These are phyloP conservation scores for Metschnikowia drakensbergensis DNA, from an alignment of 805 yeast species.

Conservation along the genomic window DNA sequence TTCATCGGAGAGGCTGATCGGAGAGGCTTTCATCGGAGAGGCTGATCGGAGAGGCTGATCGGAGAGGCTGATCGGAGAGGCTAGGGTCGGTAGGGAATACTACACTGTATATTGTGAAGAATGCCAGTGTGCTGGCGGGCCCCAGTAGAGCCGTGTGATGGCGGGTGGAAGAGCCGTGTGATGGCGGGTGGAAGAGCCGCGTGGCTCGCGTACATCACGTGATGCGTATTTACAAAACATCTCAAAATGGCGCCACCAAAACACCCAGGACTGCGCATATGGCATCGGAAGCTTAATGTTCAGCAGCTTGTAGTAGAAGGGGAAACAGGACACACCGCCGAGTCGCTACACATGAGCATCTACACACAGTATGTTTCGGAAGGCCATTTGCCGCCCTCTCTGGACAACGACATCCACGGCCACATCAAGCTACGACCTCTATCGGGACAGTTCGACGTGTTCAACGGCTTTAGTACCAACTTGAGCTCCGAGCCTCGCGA, in stretches of 20 bases:
- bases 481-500: slow-evolving; percentile 4
- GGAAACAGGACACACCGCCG: too few relatives aligned
- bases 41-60: too few relatives aligned
- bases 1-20: too few relatives aligned
- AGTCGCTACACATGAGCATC: slow-evolving; percentile 27
- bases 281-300: not conserved
- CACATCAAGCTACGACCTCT: slow-evolving; percentile 23
- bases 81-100: too few relatives aligned
- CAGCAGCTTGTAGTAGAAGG: too few relatives aligned
- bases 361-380: slow-evolving; percentile 38
- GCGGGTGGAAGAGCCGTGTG: too few relatives aligned
- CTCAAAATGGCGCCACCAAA: not conserved
- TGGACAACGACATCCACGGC: slow-evolving; percentile 2
- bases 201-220: not conserved
- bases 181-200: too few relatives aligned
- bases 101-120: not conserved
- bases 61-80: too few relatives aligned
- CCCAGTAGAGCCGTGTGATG: too few relatives aligned
- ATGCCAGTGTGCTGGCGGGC: too few relatives aligned
- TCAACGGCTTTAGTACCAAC: not conserved
- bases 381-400: slow-evolving; percentile 10
- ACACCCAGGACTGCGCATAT: not conserved
- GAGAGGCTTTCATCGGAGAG: too few relatives aligned
- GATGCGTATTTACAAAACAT: not conserved
- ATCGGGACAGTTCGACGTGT: slow-evolving; percentile 23